Base-by-base conservation (phyloP, 305 asterid genomes). In the Fraxinus sp. region DNA sequence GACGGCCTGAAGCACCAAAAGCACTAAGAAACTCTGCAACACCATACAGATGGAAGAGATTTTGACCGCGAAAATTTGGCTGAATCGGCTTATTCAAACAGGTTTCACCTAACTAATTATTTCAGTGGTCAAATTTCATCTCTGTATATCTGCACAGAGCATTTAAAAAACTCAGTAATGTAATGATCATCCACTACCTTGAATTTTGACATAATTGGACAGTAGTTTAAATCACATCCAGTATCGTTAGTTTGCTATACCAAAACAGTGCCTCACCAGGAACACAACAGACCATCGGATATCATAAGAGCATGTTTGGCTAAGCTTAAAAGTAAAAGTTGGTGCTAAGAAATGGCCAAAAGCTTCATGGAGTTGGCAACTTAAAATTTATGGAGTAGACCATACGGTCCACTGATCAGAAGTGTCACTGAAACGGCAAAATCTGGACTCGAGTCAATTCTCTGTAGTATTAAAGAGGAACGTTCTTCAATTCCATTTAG, bases 101-200 rank as follows among this genome's bases (percentile, higher is more conserved):
- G 78, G 73, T 41, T 83, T 89, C 84, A 78, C 85, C 88, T 20
- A 86, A 43, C 82, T 35, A 84, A 76, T 81, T 68, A 86, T 86
- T 85, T 96, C 97, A 94, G 88, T 90, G 92, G 88, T 91, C 97
- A 81, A 96, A 96, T 86, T 93, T 93, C 99, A 96, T 96, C 89
- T 93, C 98, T 20, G 98, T 91, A 83, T 94, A 94, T 94, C 99
- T 96, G 97, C 89, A 88, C 64, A 62, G 78, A 80, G 49, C 20
- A 72, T 11, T 20, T 30, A 30, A 6, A 78, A 80, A 52, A 52
- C 4, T 71, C 37, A 84, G 0, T 32, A 78, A 41, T 22, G 71
- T 18, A 7, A 59, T 59, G 71, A 59, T 59, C 71, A 59, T 59
- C 71, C 32, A 59, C 71, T 22, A 2, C 30, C 70, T 59, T 59